Evolutionary conservation across 805 yeast species (phyloP).

Genomic region (Scheffersomyces amazonensis): DNA sequence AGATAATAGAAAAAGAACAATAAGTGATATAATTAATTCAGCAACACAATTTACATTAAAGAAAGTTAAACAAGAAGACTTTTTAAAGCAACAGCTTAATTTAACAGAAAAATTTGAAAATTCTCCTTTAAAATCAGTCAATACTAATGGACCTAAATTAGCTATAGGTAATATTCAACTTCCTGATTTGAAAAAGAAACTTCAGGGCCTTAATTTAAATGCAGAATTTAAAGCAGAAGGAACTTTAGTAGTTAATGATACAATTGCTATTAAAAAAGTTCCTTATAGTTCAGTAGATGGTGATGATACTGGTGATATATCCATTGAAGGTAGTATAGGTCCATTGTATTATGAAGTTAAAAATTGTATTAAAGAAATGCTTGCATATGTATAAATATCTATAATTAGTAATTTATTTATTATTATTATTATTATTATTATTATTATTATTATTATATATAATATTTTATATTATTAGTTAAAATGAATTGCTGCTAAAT

Average conservation of each 20-base stretch:
- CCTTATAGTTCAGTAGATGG: conserved; percentile 32
- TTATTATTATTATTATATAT: too few relatives aligned
- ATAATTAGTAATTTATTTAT: neutral
- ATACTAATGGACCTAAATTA: conserved; percentile 35
- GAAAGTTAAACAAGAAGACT: conserved; percentile 14
- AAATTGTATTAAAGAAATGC: conserved; percentile 65
- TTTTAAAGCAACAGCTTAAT: conserved; percentile 9
- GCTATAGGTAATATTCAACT: conserved; percentile 88
- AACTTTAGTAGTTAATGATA: conserved; percentile 78
- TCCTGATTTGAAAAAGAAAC: conserved; percentile 69
- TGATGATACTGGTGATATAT: conserved; percentile 73
- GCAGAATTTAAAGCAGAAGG: conserved; percentile 96
- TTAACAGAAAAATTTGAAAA: conserved; percentile 1
- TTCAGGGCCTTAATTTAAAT: conserved; percentile 54
- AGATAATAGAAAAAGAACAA: conserved; percentile 10
- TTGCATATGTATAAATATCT: conserved; percentile 58
- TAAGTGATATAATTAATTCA: conserved; percentile 26
- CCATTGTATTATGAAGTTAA: conserved; percentile 76
- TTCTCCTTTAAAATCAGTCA: neutral
- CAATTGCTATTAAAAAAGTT: conserved; percentile 71
- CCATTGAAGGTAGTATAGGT: conserved; percentile 79
- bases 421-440: neutral
- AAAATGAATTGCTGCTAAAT: too few relatives aligned
- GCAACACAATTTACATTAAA: conserved; percentile 30
- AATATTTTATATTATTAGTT: too few relatives aligned